Conservation (phyloP, 768 basidiomycete genomes). For the Boletus vinaceobasis region DNA sequence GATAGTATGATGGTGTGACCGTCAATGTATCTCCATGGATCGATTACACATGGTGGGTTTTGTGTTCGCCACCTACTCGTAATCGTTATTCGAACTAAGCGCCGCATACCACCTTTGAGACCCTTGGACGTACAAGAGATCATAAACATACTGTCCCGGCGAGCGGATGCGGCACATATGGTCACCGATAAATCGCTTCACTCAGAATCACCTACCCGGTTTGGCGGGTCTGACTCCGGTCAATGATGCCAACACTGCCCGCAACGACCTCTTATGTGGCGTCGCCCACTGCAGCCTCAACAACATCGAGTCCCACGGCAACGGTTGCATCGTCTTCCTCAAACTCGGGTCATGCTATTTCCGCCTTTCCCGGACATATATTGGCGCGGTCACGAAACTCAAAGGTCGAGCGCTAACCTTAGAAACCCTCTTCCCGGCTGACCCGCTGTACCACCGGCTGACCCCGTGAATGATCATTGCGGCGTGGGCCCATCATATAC, state of each 20-base stretch:
- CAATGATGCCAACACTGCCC: no score
- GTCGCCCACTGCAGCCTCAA: neutral
- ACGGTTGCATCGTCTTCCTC: neutral
- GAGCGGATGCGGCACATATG: no score
- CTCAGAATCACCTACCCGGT: no score
- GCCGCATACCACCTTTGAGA: conserved; percentile 4
- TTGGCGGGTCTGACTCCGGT: no score
- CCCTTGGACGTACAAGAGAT: no score
- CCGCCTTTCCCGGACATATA: neutral
- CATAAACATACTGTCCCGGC: no score
- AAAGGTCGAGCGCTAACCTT: neutral
- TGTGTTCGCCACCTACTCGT: neutral
- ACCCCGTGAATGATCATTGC: conserved; percentile 16
- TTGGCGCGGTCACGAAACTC: conserved; percentile 5
- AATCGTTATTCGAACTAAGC: neutral
- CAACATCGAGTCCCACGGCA: neutral
- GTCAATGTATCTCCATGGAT: conserved; percentile 12
- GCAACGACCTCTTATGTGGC: neutral
- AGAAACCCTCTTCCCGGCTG: conserved; percentile 4
- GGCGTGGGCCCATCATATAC: conserved; percentile 14
- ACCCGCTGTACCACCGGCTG: neutral
- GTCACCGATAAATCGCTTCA: no score
- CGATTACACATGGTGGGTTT: conserved; percentile 16
- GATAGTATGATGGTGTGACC: no score
- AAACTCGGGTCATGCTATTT: neutral